Evolutionary conservation across 148 eudicot species (phyloP), one percentile per base, ranked within the genome.

Genomic region (Persicaria maculosa): DNA sequence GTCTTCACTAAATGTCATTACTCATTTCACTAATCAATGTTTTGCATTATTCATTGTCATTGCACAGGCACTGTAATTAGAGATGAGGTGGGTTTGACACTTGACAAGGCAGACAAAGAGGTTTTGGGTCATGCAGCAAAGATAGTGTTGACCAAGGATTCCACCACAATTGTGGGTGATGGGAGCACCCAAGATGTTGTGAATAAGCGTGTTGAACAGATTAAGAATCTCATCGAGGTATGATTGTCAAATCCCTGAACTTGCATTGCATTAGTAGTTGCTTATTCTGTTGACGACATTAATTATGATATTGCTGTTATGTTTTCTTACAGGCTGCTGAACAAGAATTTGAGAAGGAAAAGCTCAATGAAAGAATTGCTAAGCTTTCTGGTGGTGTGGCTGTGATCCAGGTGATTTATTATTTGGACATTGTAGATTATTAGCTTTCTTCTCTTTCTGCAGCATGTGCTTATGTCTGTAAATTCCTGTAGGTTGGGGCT

Each of bases 381-480:
- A 93, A 93, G 77, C 91, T 93, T 12, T 89, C 98, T 9, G 98
- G 98, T 68, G 98, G 98, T 47, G 97, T 93, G 67, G 98, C 98
- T 79, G 98, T 93, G 68, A 93, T 93, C 72, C 98, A 91, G 92
- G 98, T 87, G 68, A 17, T 25, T 45, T 17, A 47, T 19, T 11
- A 70, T 48, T 6, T 48, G 50, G 3, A 43, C 8, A 45, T 69
- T 69, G 20, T 45, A 69, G 3, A 19, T 47, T 10, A 45, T 70
- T 48, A 16, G 8, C 52, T 70, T 46, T 47, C 6, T 3, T 70
- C 15, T 59, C 12, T 70, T 47, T 9, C 15, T 47, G 1, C 40
- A 20, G 73, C 36, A 4, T 70, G 40, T 70, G 11, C 16, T 73
- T 44, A 54, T 9, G 9, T n/a, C 0, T 9, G 45, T 31, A 9